phyloP scores from a whole-genome alignment of 2,329 filamentous ascomycete genomes.

The Claviceps pazoutovae region DNA sequence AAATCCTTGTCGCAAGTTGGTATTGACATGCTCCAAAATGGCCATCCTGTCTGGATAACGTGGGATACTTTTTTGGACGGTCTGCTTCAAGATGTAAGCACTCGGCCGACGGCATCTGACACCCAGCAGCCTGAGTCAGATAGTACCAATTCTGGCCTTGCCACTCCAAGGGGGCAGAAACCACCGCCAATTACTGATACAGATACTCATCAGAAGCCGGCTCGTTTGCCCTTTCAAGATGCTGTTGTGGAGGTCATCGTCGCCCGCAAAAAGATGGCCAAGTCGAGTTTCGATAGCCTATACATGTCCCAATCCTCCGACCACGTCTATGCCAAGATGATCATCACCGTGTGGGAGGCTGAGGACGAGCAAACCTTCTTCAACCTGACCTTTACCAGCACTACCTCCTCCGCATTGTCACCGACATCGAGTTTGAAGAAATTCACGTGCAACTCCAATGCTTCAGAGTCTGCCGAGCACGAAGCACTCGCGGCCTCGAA shows the following conservation, averaged over 20 bases:
- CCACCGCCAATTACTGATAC: slow-evolving; percentile 11
- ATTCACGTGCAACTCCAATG: slow-evolving; percentile 23
- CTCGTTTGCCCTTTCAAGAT: slow-evolving; percentile 33
- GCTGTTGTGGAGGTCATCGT: slow-evolving; percentile 56
- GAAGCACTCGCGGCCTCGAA: slow-evolving; percentile 30
- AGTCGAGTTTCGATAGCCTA: slow-evolving; percentile 22
- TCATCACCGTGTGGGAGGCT: slow-evolving; percentile 60
- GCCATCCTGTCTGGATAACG: slow-evolving; percentile 42
- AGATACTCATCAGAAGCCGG: slow-evolving; percentile 17
- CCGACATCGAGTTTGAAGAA: slow-evolving; percentile 20
- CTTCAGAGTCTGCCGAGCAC: slow-evolving; percentile 32
- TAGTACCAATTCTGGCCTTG: slow-evolving; percentile 17
- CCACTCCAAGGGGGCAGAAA: slow-evolving; percentile 21
- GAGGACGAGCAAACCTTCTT: slow-evolving; percentile 55
- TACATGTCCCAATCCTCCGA: slow-evolving; percentile 23
- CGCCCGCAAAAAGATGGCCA: slow-evolving; percentile 31
- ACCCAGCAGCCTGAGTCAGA: slow-evolving; percentile 10
- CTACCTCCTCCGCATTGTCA: slow-evolving; percentile 25
- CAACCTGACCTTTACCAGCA: slow-evolving; percentile 60
- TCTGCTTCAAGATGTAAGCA: slow-evolving; percentile 29
- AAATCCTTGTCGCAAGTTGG: slow-evolving; percentile 56
- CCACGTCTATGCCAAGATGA: slow-evolving; percentile 54
- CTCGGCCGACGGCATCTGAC: slow-evolving; percentile 13
- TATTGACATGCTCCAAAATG: slow-evolving; percentile 59
- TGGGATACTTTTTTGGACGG: slow-evolving; percentile 47